phyloP scores from a whole-genome alignment of 2,329 filamentous ascomycete species.

The Cryphonectria parasitica region DNA sequence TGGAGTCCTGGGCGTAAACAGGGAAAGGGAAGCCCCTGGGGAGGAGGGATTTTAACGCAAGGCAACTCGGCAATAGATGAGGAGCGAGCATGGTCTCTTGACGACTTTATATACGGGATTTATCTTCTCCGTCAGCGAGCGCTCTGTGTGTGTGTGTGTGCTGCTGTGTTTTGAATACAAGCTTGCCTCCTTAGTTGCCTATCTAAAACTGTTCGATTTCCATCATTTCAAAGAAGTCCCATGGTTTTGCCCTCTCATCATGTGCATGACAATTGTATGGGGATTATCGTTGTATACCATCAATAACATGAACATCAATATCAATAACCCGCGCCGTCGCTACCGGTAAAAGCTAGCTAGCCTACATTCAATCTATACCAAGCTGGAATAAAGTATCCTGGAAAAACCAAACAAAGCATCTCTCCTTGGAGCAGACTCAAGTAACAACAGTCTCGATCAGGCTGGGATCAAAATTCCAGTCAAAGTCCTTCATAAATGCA shows the following conservation, averaged over 20 bases:
- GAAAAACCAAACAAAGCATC: too few relatives aligned
- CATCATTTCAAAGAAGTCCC: not conserved
- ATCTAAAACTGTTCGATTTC: not conserved
- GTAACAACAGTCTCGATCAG: conserved; percentile 25
- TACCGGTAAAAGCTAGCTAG: not conserved
- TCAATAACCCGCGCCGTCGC: not conserved
- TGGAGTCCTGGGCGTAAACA: conserved; percentile 25
- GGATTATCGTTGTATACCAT: not conserved
- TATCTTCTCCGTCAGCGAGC: too few relatives aligned
- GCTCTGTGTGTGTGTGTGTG: too few relatives aligned
- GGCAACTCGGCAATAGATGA: too few relatives aligned
- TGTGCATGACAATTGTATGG: not conserved
- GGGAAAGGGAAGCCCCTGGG: not conserved
- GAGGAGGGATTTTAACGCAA: too few relatives aligned
- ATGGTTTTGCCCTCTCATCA: not conserved
- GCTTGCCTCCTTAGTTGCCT: not conserved
- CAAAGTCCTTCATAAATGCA: conserved; percentile 55
- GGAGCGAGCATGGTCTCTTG: too few relatives aligned
- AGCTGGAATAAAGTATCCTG: too few relatives aligned
- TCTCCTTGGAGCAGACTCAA: not conserved
- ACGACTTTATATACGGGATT: too few relatives aligned
- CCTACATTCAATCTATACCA: too few relatives aligned
- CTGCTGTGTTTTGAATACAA: too few relatives aligned
- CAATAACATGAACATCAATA: not conserved
- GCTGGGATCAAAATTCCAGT: conserved; percentile 44